Conservation (phyloP, 371 early-diverging fungal species). For the Chytridium lagenaria region DNA sequence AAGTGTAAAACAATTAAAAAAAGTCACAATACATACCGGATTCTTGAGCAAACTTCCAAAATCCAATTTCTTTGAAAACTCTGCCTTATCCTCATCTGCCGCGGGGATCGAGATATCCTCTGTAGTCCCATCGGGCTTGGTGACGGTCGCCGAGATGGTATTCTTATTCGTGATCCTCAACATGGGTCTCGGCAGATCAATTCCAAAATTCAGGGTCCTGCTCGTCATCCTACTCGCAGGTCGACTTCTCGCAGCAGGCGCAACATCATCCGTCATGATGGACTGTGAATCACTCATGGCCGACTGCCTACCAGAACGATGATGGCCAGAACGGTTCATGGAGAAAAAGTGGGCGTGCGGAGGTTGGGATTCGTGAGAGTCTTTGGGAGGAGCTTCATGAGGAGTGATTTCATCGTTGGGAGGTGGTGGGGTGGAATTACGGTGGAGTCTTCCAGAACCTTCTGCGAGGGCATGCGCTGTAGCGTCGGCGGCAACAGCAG, state of each 20-base stretch:
- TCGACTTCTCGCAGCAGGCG: neutral
- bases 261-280: neutral
- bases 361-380: neutral
- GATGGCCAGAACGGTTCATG: neutral
- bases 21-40: conserved; percentile 44
- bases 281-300: neutral
- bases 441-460: too few species aligned
- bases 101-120: conserved; percentile 30
- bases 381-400: neutral
- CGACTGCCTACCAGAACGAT: neutral
- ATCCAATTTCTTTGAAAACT: conserved; percentile 44
- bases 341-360: neutral
- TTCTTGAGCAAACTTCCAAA: conserved; percentile 46
- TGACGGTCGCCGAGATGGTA: conserved; percentile 14
- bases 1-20: too few species aligned
- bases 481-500: conserved; percentile 2
- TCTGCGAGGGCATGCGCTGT: neutral
- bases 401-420: neutral
- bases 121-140: conserved; percentile 30
- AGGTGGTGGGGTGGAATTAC: too few species aligned
- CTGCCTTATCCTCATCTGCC: conserved; percentile 33
- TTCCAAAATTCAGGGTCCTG: neutral
- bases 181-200: conserved; percentile 12
- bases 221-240: conserved; percentile 2
- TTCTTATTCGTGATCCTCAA: conserved; percentile 5